Conservation (phyloP, 345 rosid genomes). For the Camelina sativa region DNA sequence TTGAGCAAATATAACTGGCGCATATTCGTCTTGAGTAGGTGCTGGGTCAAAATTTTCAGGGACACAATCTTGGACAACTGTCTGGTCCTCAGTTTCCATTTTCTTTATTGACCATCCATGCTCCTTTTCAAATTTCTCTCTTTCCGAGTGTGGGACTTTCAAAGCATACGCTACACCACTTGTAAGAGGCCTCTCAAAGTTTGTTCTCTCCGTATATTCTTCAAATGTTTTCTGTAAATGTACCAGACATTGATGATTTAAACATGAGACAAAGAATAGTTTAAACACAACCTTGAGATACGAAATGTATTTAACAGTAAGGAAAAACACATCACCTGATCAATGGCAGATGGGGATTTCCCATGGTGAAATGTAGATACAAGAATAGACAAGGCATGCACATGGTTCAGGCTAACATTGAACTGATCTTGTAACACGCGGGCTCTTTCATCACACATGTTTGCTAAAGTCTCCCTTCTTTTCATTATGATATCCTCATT, state of each 20-base stretch:
- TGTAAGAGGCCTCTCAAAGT: conserved; percentile 97
- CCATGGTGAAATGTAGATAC: conserved; percentile 98
- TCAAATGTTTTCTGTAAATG: conserved; percentile 78
- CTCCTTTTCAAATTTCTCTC: conserved; percentile 79
- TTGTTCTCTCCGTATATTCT: conserved; percentile 91
- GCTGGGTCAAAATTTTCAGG: conserved; percentile 88
- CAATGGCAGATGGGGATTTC: conserved; percentile 84
- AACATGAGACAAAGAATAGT: not conserved
- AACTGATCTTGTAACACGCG: conserved; percentile 99
- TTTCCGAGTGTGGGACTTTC: conserved; percentile 83
- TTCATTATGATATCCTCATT: conserved; percentile 41
- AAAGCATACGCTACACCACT: conserved; percentile 99
- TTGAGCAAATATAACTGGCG: conserved; percentile 92
- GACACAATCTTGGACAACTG: conserved; percentile 77
- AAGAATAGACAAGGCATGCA: conserved; percentile 93
- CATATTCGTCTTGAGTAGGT: conserved; percentile 93
- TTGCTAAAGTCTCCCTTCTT: conserved; percentile 73
- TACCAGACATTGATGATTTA: conserved; percentile 29
- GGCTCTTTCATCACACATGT: conserved; percentile 97
- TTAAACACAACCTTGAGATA: not conserved
- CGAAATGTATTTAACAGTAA: conserved; percentile 3
- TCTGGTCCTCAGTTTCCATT: conserved; percentile 92
- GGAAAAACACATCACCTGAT: conserved; percentile 64
- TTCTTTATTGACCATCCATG: conserved; percentile 85
- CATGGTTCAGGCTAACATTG: conserved; percentile 97